Evolutionary conservation across 192 early-diverging fungal genomes (phyloP).

Genomic region (Rhizophagus clarus): DNA sequence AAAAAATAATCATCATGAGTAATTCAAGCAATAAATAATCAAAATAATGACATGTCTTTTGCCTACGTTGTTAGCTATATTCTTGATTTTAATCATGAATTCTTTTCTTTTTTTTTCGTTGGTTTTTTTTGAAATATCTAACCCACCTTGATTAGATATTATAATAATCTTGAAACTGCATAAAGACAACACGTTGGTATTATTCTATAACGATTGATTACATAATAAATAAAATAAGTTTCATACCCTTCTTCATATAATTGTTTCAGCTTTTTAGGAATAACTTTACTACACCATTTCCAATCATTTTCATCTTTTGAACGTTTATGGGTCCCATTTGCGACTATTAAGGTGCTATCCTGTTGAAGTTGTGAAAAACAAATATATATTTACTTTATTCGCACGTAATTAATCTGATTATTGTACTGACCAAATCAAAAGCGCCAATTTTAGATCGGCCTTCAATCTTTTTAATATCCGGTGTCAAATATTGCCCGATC

Average conservation of each 20-base stretch:
- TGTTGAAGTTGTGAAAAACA: too few relatives aligned
- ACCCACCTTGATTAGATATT: conserved; percentile 74
- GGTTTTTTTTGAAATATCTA: conserved; percentile 46
- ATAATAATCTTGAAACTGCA: conserved; percentile 67
- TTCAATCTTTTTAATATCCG: not conserved
- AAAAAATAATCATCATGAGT: not conserved
- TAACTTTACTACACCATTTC: conserved; percentile 62
- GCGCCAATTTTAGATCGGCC: conserved; percentile 8
- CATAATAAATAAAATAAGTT: conserved; percentile 20
- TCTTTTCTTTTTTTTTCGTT: conserved; percentile 38
- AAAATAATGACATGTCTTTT: not conserved
- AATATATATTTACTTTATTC: too few relatives aligned
- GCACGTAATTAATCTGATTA: not conserved
- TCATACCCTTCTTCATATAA: conserved; percentile 66
- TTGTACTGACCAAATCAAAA: conserved; percentile 27
- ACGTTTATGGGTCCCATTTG: conserved; percentile 61
- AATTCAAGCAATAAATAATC: conserved; percentile 13
- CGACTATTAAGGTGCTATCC: conserved; percentile 76
- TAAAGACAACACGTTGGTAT: not conserved
- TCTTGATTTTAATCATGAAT: conserved; percentile 51
- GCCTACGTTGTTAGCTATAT: conserved; percentile 38
- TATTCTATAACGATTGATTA: conserved; percentile 11
- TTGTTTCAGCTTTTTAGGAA: conserved; percentile 60
- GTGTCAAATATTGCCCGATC: conserved; percentile 6
- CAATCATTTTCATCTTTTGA: conserved; percentile 81